phyloP scores from a whole-genome alignment of 192 early-diverging fungal species.

The Coemansia sp. region DNA sequence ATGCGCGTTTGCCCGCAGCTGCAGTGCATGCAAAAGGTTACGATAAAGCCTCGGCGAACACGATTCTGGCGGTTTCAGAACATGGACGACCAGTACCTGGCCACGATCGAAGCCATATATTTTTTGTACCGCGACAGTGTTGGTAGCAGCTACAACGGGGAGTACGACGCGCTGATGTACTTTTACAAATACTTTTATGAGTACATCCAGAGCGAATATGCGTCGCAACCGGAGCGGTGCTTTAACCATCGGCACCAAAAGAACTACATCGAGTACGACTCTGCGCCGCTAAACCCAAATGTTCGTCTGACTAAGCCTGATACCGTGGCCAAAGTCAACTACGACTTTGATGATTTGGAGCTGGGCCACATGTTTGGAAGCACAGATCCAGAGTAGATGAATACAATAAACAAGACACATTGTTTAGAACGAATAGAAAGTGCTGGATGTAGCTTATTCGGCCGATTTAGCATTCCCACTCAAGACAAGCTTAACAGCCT shows the following conservation, averaged over 20 bases:
- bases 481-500: slow-evolving; percentile 60
- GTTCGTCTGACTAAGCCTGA: slow-evolving; percentile 17
- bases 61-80: slow-evolving; percentile 92
- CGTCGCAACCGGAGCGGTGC: slow-evolving; percentile 54
- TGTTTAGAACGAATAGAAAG: too few relatives aligned
- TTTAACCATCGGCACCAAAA: slow-evolving; percentile 60
- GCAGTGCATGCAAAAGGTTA: slow-evolving; percentile 58
- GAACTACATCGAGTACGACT: slow-evolving; percentile 63
- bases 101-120: slow-evolving; percentile 96
- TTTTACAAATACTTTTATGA: slow-evolving; percentile 92
- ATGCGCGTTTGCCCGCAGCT: slow-evolving; percentile 54
- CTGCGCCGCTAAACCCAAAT: slow-evolving; percentile 11
- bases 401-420: background rate
- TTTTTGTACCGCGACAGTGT: slow-evolving; percentile 86
- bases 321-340: slow-evolving; percentile 31
- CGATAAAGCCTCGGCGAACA: slow-evolving; percentile 72
- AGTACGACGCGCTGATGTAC: slow-evolving; percentile 86
- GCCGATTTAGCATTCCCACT: background rate
- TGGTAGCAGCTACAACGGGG: slow-evolving; percentile 63
- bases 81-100: slow-evolving; percentile 69
- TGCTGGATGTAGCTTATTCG: background rate
- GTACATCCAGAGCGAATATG: slow-evolving; percentile 79
- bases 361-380: slow-evolving; percentile 18
- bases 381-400: background rate
- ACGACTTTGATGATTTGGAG: slow-evolving; percentile 36